A percentile compares a stretch with the other conserved stretches of the same genome.
phyloP scores from a whole-genome alignment of 2,329 filamentous ascomycete species.

The Calonectria pseudoreteaudii region DNA sequence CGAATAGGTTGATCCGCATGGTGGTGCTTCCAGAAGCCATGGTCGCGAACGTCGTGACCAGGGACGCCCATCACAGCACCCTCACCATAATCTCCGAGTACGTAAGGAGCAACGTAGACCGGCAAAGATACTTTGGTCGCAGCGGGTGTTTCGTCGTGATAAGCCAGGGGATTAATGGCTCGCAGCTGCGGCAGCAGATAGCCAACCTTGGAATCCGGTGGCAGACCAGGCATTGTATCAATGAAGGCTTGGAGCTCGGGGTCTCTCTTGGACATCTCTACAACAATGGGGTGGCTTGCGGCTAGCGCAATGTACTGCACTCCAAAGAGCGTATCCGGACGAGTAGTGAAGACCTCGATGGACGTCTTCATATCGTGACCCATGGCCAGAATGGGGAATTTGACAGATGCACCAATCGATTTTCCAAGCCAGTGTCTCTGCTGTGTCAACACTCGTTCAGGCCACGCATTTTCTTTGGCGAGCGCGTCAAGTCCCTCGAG shows the following conservation, averaged over 20 bases:
- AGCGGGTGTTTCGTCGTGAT: constrained; percentile 62
- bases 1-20: constrained; percentile 69
- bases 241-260: constrained; percentile 75
- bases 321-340: constrained; percentile 88
- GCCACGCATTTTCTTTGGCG: constrained; percentile 76
- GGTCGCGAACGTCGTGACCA: constrained; percentile 83
- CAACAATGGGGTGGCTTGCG: constrained; percentile 76
- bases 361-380: constrained; percentile 55
- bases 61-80: constrained; percentile 94
- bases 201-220: constrained; percentile 71
- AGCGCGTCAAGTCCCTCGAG: constrained; percentile 78
- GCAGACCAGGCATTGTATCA: constrained; percentile 67
- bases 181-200: constrained; percentile 73
- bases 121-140: constrained; percentile 71
- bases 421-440: constrained; percentile 91
- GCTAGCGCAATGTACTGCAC: constrained; percentile 88
- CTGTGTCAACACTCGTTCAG: constrained; percentile 84
- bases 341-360: constrained; percentile 84
- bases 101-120: constrained; percentile 86
- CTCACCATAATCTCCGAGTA: constrained; percentile 86
- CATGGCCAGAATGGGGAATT: constrained; percentile 70
- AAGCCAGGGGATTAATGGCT: constrained; percentile 75
- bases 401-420: constrained; percentile 78
- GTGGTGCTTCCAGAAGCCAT: constrained; percentile 84
- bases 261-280: constrained; percentile 69